phyloP scores from a whole-genome alignment of 1,139 yeast species.

The Kluyveromyces marxianus region DNA sequence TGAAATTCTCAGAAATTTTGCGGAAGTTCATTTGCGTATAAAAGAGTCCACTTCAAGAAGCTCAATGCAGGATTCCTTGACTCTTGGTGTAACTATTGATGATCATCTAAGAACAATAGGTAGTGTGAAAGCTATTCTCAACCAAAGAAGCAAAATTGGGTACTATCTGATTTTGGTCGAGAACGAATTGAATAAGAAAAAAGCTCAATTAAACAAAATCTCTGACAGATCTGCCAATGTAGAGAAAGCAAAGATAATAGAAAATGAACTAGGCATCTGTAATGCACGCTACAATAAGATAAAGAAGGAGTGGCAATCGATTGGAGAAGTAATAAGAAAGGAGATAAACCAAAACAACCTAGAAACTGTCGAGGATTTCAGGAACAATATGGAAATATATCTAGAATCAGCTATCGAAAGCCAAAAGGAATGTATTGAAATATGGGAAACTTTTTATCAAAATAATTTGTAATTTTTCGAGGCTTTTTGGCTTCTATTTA shows the following conservation, averaged over 20 bases:
- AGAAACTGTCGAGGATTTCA: conserved; percentile 76
- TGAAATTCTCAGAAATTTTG: conserved; percentile 55
- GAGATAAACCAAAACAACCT: conserved; percentile 68
- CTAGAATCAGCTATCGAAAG: conserved; percentile 87
- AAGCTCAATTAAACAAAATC: conserved; percentile 45
- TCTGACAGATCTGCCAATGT: conserved; percentile 43
- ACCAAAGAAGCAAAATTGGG: conserved; percentile 66
- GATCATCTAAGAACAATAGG: conserved; percentile 77
- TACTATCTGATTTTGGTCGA: conserved; percentile 50
- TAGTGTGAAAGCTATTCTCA: conserved; percentile 67
- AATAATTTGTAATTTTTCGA: conserved; percentile 18
- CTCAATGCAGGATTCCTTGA: conserved; percentile 77
- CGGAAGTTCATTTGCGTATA: conserved; percentile 63
- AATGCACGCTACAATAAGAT: conserved; percentile 50
- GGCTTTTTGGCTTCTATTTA: background rate
- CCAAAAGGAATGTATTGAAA: conserved; percentile 89
- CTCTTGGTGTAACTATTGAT: conserved; percentile 80
- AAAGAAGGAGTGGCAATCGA: conserved; percentile 51
- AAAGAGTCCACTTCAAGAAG: conserved; percentile 72
- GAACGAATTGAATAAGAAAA: conserved; percentile 41
- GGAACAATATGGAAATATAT: conserved; percentile 83
- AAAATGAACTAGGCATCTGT: conserved; percentile 51
- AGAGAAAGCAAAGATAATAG: conserved; percentile 50
- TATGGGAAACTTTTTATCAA: conserved; percentile 83
- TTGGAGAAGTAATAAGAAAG: conserved; percentile 55